Conservation (phyloP, 352 stramenopile species). For the Blastocystis sp. region DNA sequence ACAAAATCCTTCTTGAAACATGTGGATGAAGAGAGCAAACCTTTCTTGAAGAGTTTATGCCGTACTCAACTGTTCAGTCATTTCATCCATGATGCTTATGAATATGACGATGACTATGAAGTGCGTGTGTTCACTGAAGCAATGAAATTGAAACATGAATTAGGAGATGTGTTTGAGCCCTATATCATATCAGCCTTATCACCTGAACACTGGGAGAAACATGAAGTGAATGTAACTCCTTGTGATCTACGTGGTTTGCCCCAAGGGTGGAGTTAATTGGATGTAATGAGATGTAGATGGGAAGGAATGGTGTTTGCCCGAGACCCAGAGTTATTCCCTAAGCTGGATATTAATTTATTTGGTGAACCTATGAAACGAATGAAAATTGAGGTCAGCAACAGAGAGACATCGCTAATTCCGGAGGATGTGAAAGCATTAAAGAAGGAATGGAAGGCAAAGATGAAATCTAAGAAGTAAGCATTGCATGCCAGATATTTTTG, state of each 20-base stretch:
- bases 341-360: constrained; percentile 2
- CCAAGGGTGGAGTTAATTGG: background rate
- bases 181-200: constrained; percentile 32
- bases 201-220: constrained; percentile 17
- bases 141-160: constrained; percentile 11
- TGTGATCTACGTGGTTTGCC: constrained; percentile 34
- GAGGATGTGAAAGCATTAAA: constrained; percentile 52
- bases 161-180: constrained; percentile 11
- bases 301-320: constrained; percentile 15
- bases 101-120: constrained; percentile 62
- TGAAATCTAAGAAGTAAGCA: constrained; percentile 31
- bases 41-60: constrained; percentile 24
- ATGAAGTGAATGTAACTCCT: constrained; percentile 25
- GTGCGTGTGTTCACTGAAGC: constrained; percentile 30
- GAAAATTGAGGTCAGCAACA: background rate
- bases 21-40: constrained; percentile 2
- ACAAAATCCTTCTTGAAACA: constrained; percentile 24
- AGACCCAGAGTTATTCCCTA: constrained; percentile 45
- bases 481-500: no score
- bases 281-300: constrained; percentile 24
- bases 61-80: constrained; percentile 43
- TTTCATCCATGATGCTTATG: constrained; percentile 55
- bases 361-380: constrained; percentile 58
- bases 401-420: background rate
- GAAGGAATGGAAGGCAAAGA: constrained; percentile 44